Conservation (phyloP, 2,329 filamentous ascomycete genomes). For the Amesomyces nigricolor region DNA sequence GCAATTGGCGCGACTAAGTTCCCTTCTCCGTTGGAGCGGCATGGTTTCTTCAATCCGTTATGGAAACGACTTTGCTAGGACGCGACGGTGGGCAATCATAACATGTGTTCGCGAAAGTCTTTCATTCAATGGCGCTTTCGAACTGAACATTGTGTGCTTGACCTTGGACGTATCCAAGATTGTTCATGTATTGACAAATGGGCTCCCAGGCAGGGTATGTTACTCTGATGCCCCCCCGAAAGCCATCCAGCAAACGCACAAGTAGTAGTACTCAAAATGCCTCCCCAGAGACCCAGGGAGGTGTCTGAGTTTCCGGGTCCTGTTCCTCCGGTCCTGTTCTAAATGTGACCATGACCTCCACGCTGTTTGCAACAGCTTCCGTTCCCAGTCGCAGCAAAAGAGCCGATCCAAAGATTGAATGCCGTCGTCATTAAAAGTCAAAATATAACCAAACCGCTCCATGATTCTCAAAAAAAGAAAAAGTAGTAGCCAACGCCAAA, state of each 20-base stretch:
- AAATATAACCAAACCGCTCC: constrained; percentile 6
- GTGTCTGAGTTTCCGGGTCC: too few species aligned
- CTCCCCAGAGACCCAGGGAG: background rate
- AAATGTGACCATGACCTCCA: constrained; percentile 1
- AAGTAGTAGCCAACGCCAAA: constrained; percentile 9
- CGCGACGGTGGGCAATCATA: too few species aligned
- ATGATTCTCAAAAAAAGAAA: constrained; percentile 1
- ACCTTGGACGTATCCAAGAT: too few species aligned
- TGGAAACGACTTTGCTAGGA: too few species aligned
- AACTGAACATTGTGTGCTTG: too few species aligned
- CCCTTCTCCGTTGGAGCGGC: too few species aligned
- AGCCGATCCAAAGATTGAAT: constrained; percentile 5
- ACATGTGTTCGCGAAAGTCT: too few species aligned
- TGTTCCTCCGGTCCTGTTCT: constrained; percentile 1
- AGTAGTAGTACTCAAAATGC: background rate
- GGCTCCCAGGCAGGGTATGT: background rate
- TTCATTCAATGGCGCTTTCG: too few species aligned
- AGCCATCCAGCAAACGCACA: background rate
- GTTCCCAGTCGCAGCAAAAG: background rate
- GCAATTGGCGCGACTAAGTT: too few species aligned
- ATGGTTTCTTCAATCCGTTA: too few species aligned
- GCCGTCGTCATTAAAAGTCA: constrained; percentile 7
- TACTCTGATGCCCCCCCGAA: background rate
- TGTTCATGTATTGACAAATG: too few species aligned
- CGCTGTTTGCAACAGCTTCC: background rate